Conservation (phyloP, 768 basidiomycete genomes). For the Pholiota molesta region DNA sequence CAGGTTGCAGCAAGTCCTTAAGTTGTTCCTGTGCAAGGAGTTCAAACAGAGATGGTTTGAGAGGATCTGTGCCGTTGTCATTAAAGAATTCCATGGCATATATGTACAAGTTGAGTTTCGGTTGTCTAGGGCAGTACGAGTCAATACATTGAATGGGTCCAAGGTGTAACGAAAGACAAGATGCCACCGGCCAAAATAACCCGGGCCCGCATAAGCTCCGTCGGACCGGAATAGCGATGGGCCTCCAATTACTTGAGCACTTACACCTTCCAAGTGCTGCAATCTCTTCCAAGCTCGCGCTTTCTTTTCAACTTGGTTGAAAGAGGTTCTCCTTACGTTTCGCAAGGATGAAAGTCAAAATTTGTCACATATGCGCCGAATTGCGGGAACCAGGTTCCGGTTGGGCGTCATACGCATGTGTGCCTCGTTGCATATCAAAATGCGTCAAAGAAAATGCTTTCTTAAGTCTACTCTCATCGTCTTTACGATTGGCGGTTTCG, state of each 20-base stretch:
- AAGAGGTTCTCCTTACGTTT: neutral
- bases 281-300: neutral
- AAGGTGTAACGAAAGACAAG: neutral
- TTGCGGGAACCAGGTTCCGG: neutral
- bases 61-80: slow-evolving; percentile 69
- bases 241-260: too few relatives aligned
- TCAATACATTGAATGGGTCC: neutral
- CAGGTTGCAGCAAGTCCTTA: slow-evolving; percentile 88
- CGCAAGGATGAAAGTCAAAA: neutral
- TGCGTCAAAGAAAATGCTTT: slow-evolving; percentile 1
- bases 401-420: neutral
- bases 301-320: neutral
- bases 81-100: slow-evolving; percentile 79
- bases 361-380: neutral
- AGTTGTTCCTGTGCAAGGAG: slow-evolving; percentile 94
- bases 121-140: neutral
- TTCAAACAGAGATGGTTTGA: slow-evolving; percentile 87
- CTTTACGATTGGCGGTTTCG: neutral
- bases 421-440: slow-evolving; percentile 14
- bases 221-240: neutral
- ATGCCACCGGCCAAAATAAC: slow-evolving; percentile 1
- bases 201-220: neutral
- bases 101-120: neutral
- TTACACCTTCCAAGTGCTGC: neutral
- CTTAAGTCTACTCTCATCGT: neutral